Evolutionary conservation across 1,284 basidiomycete species (phyloP), one percentile per base, ranked within the genome.

Genomic region (Abortiporus biennis): DNA sequence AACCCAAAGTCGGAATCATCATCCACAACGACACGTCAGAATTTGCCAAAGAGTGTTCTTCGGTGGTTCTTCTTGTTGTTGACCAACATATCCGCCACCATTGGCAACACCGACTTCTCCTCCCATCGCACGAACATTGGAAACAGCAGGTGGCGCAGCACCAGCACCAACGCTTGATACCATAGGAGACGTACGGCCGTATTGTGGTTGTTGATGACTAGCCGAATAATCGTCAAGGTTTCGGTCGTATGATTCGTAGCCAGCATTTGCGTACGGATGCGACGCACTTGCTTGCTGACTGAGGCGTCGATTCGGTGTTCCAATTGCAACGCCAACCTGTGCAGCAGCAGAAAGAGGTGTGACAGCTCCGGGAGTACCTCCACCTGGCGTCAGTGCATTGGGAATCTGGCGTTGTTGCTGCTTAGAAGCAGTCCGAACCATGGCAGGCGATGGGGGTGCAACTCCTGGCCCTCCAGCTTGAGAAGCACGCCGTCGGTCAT

Each of bases 181-280:
- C 85, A 88, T 88, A 15, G 83, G 83, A 29, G 85, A 85, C 34
- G 74, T 71, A 35, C 80, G 74, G 17, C 81, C 82, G 53, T 88
- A 88, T 34, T 53, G 58, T 45, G 59, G 66, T 25, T 68, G 66
- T 52, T 72, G 72, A n/a, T n/a, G n/a, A 38, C 58, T 61, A 43
- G 56, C 62, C 30, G 69, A 68, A 51, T 72, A 73, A 31, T 67
- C 63, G 47, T 75, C 74, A 43, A 77, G 66, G 29, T 63, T 59
- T 31, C 47, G 32, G 39, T 62, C 60, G 51, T 55, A 59, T 33
- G 52, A 75, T 51, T 85, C 81, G 58, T 74, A 76, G 13, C 72
- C 58, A 3, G 69, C 71, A 45, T 67, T 78, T 23, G 80, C 84
- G 50, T 85, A 87, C 11, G 82, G 85, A 56, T 85, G 84, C 42